Evolutionary conservation across 768 basidiomycete species (phyloP).

Genomic region (Cyathus striatus): DNA sequence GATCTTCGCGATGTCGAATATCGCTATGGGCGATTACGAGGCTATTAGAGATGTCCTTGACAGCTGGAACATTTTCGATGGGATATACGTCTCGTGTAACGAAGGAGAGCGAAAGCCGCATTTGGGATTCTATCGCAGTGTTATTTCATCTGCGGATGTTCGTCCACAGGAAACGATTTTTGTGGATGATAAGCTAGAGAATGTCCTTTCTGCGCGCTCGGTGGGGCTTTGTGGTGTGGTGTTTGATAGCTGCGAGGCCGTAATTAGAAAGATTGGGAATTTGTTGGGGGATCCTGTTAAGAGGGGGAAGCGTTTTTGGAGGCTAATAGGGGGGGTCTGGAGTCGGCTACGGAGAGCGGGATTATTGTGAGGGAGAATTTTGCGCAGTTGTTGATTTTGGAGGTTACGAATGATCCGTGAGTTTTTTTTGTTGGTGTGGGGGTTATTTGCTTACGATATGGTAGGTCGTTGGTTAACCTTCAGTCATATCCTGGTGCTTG

Average conservation of each 20-base stretch:
- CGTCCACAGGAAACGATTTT: constrained; percentile 46
- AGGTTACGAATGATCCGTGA: constrained; percentile 41
- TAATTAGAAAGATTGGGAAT: constrained; percentile 41
- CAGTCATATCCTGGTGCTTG: constrained; percentile 36
- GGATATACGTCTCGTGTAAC: constrained; percentile 45
- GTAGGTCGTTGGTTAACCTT: constrained; percentile 38
- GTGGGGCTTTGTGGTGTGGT: constrained; percentile 52
- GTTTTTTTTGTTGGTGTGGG: constrained; percentile 5
- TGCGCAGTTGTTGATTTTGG: constrained; percentile 53
- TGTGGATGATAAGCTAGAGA: constrained; percentile 57
- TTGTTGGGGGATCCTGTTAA: constrained; percentile 41
- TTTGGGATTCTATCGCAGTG: constrained; percentile 46
- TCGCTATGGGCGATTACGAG: constrained; percentile 46
- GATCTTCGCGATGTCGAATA: constrained; percentile 58
- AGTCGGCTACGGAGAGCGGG: constrained; percentile 37
- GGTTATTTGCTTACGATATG: background rate
- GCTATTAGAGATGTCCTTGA: constrained; percentile 36
- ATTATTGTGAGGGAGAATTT: constrained; percentile 46
- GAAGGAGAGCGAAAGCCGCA: constrained; percentile 54
- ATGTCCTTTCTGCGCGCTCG: constrained; percentile 51
- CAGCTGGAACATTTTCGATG: constrained; percentile 44
- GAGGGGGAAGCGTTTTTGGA: constrained; percentile 37
- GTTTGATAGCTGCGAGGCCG: constrained; percentile 34
- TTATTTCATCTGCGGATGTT: constrained; percentile 34
- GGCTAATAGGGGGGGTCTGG: constrained; percentile 29